A percentile compares a stretch with the other conserved stretches of the same genome.
phyloP scores from a whole-genome alignment of 768 basidiomycete species.

The Calocera cornea region DNA sequence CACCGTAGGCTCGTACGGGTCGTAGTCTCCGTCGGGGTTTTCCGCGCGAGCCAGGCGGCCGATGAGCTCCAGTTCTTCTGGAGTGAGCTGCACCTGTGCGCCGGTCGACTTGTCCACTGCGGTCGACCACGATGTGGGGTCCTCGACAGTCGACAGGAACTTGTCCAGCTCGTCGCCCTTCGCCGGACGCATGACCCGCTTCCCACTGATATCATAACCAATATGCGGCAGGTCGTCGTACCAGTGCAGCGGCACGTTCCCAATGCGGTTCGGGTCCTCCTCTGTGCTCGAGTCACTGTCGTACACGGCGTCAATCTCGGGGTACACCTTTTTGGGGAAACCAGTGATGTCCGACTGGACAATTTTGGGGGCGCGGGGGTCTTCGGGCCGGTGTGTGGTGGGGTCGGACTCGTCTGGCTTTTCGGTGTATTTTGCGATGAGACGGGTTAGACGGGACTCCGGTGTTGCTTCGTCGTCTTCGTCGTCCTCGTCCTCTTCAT shows the following conservation, averaged over 20 bases:
- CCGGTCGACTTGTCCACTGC: constrained; percentile 84
- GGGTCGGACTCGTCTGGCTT: constrained; percentile 19
- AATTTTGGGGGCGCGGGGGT: constrained; percentile 50
- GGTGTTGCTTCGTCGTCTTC: constrained; percentile 25
- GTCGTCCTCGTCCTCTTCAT: constrained; percentile 31
- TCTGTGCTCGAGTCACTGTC: constrained; percentile 87
- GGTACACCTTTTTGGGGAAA: constrained; percentile 69
- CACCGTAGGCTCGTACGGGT: constrained; percentile 84
- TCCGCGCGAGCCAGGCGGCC: constrained; percentile 78
- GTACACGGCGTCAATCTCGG: constrained; percentile 80
- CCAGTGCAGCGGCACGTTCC: constrained; percentile 94
- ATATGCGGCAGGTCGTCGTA: constrained; percentile 99
- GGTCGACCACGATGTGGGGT: constrained; percentile 80
- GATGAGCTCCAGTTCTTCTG: constrained; percentile 91
- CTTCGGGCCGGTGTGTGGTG: constrained; percentile 10
- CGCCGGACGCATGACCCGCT: constrained; percentile 84
- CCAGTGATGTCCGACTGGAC: constrained; percentile 71
- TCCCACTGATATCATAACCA: constrained; percentile 91
- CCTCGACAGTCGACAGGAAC: constrained; percentile 86
- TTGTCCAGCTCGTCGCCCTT: constrained; percentile 95
- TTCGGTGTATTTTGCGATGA: constrained; percentile 15
- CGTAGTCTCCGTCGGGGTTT: constrained; percentile 77
- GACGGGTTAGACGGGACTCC: neutral
- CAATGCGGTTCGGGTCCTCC: constrained; percentile 92
- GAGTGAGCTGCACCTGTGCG: constrained; percentile 68